phyloP scores from a whole-genome alignment of 208 protist species.

The Crithidia bombi region DNA sequence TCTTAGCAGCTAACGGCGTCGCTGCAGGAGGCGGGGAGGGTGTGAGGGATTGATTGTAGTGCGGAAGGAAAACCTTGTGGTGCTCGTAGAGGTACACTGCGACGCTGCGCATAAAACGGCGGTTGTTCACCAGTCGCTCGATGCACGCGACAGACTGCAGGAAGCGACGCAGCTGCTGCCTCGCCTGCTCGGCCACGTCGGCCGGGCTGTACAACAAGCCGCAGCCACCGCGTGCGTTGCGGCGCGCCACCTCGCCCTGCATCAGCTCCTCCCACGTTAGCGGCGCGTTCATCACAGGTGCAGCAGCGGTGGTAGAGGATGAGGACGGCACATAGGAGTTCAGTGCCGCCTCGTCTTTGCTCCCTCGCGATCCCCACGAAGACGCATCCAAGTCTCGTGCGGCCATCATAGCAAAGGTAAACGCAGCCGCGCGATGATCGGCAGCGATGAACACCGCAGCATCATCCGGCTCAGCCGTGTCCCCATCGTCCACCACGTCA shows the following conservation, averaged over 20 bases:
- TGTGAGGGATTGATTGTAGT: conserved; percentile 11
- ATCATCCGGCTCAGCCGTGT: background rate
- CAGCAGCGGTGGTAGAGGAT: conserved; percentile 1
- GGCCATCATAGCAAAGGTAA: conserved; percentile 53
- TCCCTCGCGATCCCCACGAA: background rate
- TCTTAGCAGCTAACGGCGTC: background rate
- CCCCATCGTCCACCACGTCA: conserved; percentile 14
- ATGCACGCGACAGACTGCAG: conserved; percentile 57
- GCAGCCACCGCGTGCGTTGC: conserved; percentile 22
- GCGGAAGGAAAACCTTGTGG: conserved; percentile 71
- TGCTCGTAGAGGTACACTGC: conserved; percentile 72
- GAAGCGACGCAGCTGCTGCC: conserved; percentile 66
- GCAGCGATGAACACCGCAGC: conserved; percentile 62
- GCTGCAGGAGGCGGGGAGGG: background rate
- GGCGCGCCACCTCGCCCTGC: conserved; percentile 24
- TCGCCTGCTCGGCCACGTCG: conserved; percentile 48
- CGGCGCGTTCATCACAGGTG: conserved; percentile 36
- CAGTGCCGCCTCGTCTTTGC: too few relatives aligned
- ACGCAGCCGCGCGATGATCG: conserved; percentile 69
- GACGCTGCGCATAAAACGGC: conserved; percentile 55
- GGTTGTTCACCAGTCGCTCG: conserved; percentile 64
- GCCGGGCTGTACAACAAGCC: conserved; percentile 18
- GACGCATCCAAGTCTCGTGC: conserved; percentile 12
- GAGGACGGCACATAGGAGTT: background rate
- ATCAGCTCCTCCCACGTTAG: conserved; percentile 73